phyloP scores from a whole-genome alignment of 192 early-diverging fungal genomes.

The Gamsiella multidivaricata region DNA sequence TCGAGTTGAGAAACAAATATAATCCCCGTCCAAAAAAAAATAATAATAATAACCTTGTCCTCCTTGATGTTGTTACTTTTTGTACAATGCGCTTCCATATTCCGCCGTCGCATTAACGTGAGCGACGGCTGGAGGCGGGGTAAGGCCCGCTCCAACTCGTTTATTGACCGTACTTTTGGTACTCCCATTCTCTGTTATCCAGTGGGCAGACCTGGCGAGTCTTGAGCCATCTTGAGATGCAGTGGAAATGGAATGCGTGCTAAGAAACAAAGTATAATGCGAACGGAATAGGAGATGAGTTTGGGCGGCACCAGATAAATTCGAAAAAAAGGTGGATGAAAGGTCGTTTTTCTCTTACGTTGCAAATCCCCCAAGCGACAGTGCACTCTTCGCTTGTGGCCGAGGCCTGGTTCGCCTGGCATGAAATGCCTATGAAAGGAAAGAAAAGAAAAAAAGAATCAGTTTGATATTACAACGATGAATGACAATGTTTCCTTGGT shows the following conservation, averaged over 20 bases:
- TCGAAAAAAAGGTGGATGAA: not conserved
- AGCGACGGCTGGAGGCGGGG: too few species aligned
- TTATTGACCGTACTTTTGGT: constrained; percentile 84
- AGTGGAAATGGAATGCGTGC: constrained; percentile 99
- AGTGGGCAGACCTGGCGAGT: constrained; percentile 95
- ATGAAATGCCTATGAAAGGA: constrained; percentile 82
- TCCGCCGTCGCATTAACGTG: too few species aligned
- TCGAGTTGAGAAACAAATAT: too few species aligned
- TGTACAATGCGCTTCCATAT: too few species aligned
- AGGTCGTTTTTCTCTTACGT: constrained; percentile 64
- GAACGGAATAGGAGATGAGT: not conserved
- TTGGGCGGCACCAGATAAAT: too few species aligned
- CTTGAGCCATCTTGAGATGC: constrained; percentile 98
- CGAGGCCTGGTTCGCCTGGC: constrained; percentile 96
- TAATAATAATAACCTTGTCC: too few species aligned
- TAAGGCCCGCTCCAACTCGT: not conserved
- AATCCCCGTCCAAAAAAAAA: too few species aligned
- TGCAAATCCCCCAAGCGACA: constrained; percentile 96
- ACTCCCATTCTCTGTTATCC: constrained; percentile 99
- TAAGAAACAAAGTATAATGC: constrained; percentile 40
- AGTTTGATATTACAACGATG: not conserved
- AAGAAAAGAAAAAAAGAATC: not conserved
- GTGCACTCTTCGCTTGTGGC: constrained; percentile 94
- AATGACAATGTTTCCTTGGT: too few species aligned
- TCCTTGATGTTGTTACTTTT: too few species aligned